phyloP scores from a whole-genome alignment of 257 asterid species.

The Cruciata laevipes region DNA sequence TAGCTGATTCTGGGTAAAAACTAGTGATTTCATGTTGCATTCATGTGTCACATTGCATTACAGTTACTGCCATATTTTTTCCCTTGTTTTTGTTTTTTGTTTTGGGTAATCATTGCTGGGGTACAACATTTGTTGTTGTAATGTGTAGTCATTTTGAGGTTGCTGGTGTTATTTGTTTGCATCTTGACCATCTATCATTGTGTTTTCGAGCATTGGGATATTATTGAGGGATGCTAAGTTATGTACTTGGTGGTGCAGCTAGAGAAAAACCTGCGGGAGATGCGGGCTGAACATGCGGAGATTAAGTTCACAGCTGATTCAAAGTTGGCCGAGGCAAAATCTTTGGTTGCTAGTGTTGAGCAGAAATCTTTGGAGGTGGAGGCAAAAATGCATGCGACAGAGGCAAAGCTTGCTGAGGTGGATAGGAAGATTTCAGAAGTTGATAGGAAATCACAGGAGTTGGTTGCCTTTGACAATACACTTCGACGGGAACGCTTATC shows the following conservation, averaged over 20 bases:
- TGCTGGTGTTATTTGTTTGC: neutral
- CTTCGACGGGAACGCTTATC: slow-evolving; percentile 71
- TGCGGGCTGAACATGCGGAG: slow-evolving; percentile 86
- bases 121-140: neutral
- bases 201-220: neutral
- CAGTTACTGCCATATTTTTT: neutral
- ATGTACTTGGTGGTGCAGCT: slow-evolving; percentile 49
- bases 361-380: slow-evolving; percentile 88
- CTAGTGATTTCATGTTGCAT: neutral
- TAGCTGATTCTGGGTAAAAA: too few species aligned
- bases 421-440: slow-evolving; percentile 76
- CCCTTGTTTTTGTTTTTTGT: too few species aligned
- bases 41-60: too few species aligned
- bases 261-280: slow-evolving; percentile 76
- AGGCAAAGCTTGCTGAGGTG: slow-evolving; percentile 87
- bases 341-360: slow-evolving; percentile 65
- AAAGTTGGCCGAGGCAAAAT: slow-evolving; percentile 57
- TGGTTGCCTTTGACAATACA: slow-evolving; percentile 69
- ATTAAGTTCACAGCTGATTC: slow-evolving; percentile 87
- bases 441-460: slow-evolving; percentile 64
- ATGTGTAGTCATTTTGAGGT: neutral
- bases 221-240: slow-evolving; percentile 5
- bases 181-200: neutral
- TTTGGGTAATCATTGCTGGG: neutral
- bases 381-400: slow-evolving; percentile 73